Evolutionary conservation across 1,284 basidiomycete species (phyloP).

Genomic region (Inonotus obliquus): DNA sequence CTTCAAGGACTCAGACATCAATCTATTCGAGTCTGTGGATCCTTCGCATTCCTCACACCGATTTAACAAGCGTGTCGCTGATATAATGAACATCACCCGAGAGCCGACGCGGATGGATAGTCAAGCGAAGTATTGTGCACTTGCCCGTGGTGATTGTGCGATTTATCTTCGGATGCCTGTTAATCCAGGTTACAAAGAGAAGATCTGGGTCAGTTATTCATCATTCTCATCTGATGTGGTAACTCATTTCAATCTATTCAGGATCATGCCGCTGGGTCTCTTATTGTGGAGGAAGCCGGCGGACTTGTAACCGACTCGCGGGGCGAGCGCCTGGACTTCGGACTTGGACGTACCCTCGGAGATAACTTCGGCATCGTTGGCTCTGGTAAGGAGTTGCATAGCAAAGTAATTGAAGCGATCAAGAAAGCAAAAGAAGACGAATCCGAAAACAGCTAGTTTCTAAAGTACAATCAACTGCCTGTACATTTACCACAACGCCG

Average conservation of each 20-base stretch:
- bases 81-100: constrained; percentile 63
- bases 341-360: constrained; percentile 80
- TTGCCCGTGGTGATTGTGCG: constrained; percentile 85
- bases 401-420: constrained; percentile 70
- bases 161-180: constrained; percentile 92
- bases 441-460: neutral
- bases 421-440: constrained; percentile 50
- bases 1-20: constrained; percentile 45
- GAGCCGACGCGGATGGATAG: constrained; percentile 90
- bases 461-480: neutral
- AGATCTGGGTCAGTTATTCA: constrained; percentile 71
- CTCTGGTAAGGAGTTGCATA: constrained; percentile 62
- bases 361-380: constrained; percentile 89
- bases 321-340: constrained; percentile 81
- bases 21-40: constrained; percentile 92
- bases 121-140: constrained; percentile 92
- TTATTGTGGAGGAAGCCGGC: constrained; percentile 89
- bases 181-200: constrained; percentile 77
- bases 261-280: constrained; percentile 89
- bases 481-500: neutral
- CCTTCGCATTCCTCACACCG: constrained; percentile 87
- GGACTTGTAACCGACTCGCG: constrained; percentile 82
- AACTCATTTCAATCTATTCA: constrained; percentile 23
- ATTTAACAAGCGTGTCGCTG: constrained; percentile 74
- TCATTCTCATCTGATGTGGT: constrained; percentile 3